A percentile compares a stretch with the other conserved stretches of the same genome.
These are phyloP conservation scores for Zopfia rhizophila DNA, from an alignment of 2,329 filamentous ascomycete genomes.

Conservation along the genomic window DNA sequence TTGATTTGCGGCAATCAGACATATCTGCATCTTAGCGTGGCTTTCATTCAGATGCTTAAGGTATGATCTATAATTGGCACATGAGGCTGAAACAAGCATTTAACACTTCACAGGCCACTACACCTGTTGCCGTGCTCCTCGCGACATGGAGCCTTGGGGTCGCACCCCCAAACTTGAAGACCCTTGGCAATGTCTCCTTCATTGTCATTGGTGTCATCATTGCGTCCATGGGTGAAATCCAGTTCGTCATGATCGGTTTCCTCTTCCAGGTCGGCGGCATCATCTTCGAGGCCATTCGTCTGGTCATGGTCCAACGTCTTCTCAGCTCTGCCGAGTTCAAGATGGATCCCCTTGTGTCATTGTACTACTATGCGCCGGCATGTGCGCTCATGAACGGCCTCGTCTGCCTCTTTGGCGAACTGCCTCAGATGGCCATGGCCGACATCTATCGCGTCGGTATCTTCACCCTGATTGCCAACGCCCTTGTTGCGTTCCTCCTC, in stretches of 20 bases:
- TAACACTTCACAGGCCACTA: constrained; percentile 75
- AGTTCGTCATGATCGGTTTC: constrained; percentile 85
- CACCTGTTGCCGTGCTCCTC: constrained; percentile 90
- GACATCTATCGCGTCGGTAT: constrained; percentile 80
- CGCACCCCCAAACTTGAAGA: constrained; percentile 83
- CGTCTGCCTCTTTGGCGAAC: constrained; percentile 77
- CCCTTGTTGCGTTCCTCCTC: constrained; percentile 79
- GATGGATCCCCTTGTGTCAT: constrained; percentile 89
- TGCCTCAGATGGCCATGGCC: constrained; percentile 73
- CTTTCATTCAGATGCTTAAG: constrained; percentile 99
- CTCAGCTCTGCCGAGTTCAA: constrained; percentile 87
- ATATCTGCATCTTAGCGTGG: constrained; percentile 93
- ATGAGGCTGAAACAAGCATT: constrained; percentile 11
- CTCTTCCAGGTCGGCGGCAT: constrained; percentile 82
- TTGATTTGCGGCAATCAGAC: constrained; percentile 97
- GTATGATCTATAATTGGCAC: constrained; percentile 55
- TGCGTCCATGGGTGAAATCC: constrained; percentile 94
- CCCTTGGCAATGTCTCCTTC: constrained; percentile 90
- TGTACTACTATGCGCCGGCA: constrained; percentile 90
- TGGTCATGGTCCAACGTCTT: constrained; percentile 85
- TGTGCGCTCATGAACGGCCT: constrained; percentile 84
- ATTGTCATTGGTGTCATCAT: constrained; percentile 96
- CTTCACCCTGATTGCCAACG: constrained; percentile 78
- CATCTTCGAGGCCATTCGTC: constrained; percentile 81
- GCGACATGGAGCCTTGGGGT: constrained; percentile 90